Base-by-base conservation (phyloP, 306 rosid genomes). In the Castanospermum australe region DNA sequence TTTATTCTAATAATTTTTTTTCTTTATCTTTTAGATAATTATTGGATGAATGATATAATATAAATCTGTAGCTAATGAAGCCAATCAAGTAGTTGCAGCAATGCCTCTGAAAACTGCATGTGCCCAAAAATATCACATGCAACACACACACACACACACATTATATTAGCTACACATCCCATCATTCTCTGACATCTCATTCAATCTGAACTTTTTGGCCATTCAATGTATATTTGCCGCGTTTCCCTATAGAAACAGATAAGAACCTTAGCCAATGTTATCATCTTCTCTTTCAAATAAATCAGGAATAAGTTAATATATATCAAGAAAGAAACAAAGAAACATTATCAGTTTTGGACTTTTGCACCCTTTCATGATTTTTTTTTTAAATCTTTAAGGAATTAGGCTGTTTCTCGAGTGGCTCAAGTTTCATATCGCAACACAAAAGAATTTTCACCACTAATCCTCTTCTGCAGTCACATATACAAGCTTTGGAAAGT, bases 211-310 rank as follows among this genome's bases (percentile, higher is more conserved):
- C 8, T 33, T 70, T 56, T 54, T 42, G 70, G 39, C 51, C 5
- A 36, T 81, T 75, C 77, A 75, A n/a, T 67, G 77, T 56, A 75
- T 81, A 48, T 56, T 75, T 81, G 69, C 85, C 81, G 81, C 85
- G 81, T 81, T 66, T 74, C 63, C 71, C 21, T 66, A 54, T 62
- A 59, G 24, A 64, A 56, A 30, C 36, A 32, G 71, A 75, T 75
- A 75, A 75, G 79, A 75, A 47, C 48, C 47, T 60, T 44, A 75
- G 15, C 70, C 21, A 42, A 74, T 25, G 25, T 24, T 4, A 11
- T 8, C 30, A 33, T 52, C 12, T 5, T 32, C 20, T 21, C 30
- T 14, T 55, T 22, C 33, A 35, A 18, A 51, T 2, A 10, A 11
- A 55, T 1, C 4, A 18, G 25, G 14, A 71, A 39, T 5, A n/a